Evolutionary conservation across 208 protist genomes (phyloP), one percentile per base, ranked within the genome.

Genomic region (Sergeia podlipaevii): DNA sequence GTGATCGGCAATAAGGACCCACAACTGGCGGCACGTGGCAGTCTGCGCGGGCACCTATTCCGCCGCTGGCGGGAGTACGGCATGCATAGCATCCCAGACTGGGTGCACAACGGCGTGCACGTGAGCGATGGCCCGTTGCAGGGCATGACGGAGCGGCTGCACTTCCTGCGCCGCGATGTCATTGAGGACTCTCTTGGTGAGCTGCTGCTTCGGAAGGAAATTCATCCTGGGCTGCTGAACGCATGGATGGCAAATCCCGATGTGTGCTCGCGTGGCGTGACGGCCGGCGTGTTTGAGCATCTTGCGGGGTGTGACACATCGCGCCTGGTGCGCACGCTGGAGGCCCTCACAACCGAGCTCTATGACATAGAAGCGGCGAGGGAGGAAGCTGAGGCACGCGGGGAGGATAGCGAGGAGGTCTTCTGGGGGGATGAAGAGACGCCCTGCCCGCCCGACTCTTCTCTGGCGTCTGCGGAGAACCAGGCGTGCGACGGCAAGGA

Each of bases 91-190:
- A 38, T 54, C 42, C 84, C 84, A n/a, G 71, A 74, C 57, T 15
- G 44, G 3, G 30, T 80, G 46, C 72, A 74, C 47, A 91, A 91
- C 44, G 80, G 79, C 20, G 41, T 91, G 3, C 78, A 90, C 43
- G 74, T 69, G 13, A 74, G 60, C 30, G 56, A 70, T 11, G 70
- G 70, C 21, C 74, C 84, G 30, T 53, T 86, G 26, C 77, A 91
- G 52, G 84, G 53, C 3, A 65, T 91, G 37, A 53, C 57, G 7
- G 79, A 91, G 60, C 75, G 84, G 10, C 42, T 68, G 5, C 67
- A 60, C 42, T 82, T 70, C 48, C 45, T 88, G 15, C 30, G 54
- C 32, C 52, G 54, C 24, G 1, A 53, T 24, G 10, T 80, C 28
- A 15, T 13, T 23, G 67, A 75, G 43, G 74, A 80, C 47, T 62